Evolutionary conservation across 1,284 basidiomycete species (phyloP), one percentile per base, ranked within the genome.

Genomic region (Papiliotrema laurentii): DNA sequence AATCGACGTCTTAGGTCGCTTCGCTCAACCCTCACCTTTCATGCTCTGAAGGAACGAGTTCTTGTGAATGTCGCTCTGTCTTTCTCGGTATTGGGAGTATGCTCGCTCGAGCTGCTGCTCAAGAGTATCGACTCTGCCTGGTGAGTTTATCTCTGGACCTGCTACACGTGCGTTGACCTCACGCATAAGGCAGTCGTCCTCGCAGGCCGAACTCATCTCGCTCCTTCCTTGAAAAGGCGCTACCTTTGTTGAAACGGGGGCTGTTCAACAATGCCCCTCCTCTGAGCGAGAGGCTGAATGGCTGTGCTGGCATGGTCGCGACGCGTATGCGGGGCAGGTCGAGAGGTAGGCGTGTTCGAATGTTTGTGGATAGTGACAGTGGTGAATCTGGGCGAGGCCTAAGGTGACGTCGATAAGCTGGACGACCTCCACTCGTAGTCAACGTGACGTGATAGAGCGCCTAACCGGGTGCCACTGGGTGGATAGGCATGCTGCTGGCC

Each of bases 41-140:
- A 87, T 57, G 56, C 64, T 69, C 72, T 84, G 82, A 50, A 86
- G 55, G 61, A 87, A 87, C 0, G 81, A 79, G 60, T 87, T 86
- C 74, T 85, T 84, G 47, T 75, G 66, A n/a, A 87, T 74, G 19
- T 81, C 75, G 3, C 70, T 72, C 2, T 80, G 76, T 21, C 76
- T 72, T 2, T 71, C 56, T 45, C 77, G 41, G 25, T 83, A 79
- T 56, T 76, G 67, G 39, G 51, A 37, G 37, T 84, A 85, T 0
- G 85, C 86, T 21, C 85, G 74, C 22, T 77, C 70, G 60, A 83
- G 82, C 66, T 88, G 86, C 55, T 86, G 79, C 26, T 89, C 83
- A 18, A 89, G 78, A 4, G 81, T 80, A 65, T 87, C 84, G 30
- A 87, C 77, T 34, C 79, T 78, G 55, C 74, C 16, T 19, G 24